These are phyloP conservation scores for Tephrocybe rancida DNA, from an alignment of 768 basidiomycete species.

Conservation along the genomic window DNA sequence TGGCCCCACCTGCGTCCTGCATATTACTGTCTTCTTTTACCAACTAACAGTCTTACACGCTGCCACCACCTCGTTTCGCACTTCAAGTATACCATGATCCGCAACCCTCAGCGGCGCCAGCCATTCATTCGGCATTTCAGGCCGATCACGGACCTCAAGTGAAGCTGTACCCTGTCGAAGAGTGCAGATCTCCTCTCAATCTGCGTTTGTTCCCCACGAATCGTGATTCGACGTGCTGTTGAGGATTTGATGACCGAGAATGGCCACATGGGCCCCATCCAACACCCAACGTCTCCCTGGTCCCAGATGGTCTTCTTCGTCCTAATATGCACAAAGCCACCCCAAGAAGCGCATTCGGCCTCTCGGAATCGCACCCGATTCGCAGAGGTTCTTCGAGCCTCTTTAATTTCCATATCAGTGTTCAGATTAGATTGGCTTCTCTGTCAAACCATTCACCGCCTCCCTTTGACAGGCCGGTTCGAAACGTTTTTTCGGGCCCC, in stretches of 20 bases:
- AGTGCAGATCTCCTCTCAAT: neutral
- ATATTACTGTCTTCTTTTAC: no score
- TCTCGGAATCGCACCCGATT: slow-evolving; percentile 10
- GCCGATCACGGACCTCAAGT: slow-evolving; percentile 2
- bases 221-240: slow-evolving; percentile 4
- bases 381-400: neutral
- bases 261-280: slow-evolving; percentile 1
- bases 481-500: slow-evolving; percentile 5
- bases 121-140: neutral
- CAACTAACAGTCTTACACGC: no score
- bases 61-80: no score
- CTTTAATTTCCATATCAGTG: slow-evolving; percentile 4
- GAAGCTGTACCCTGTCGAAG: neutral
- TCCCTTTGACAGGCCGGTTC: neutral
- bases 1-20: no score
- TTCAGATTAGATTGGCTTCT: slow-evolving; percentile 15
- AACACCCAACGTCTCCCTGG: neutral
- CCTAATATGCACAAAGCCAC: neutral
- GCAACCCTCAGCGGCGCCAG: neutral
- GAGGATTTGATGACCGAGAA: slow-evolving; percentile 8
- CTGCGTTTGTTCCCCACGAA: neutral
- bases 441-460: slow-evolving; percentile 9
- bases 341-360: neutral
- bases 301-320: slow-evolving; percentile 4
- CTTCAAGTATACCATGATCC: no score